Evolutionary conservation across 2,329 filamentous ascomycete genomes (phyloP), one percentile per base, ranked within the genome.

Genomic region (Davidsoniella neocaledoniae): DNA sequence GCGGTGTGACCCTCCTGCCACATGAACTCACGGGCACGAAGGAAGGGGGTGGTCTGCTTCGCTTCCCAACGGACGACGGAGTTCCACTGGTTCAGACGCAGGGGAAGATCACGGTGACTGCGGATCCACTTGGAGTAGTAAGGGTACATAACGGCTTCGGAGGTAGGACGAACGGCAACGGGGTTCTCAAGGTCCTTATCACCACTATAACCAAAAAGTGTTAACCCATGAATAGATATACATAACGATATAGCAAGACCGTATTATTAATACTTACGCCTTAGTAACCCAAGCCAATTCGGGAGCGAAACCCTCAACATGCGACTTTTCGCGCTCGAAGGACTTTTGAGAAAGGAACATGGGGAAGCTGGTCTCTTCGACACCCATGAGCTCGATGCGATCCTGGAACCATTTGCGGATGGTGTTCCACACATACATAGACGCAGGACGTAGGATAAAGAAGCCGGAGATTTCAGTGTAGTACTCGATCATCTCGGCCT

Each of bases 31-130:
- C 93, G 75, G 43, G 90, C 90, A 58, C 90, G 76, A 52, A 98
- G 74, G 71, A 96, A 96, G 38, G 77, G 77, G n/a, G 77, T 81
- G 21, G 76, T 80, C 64, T 94, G 86, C 72, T 96, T 96, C 63
- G 94, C 93, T 67, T 96, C 91, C 91, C 91, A 96, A 59, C 90
- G 79, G 45, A 95, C 74, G 56, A 77, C 73, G 12, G 83, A 94
- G 74, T 95, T 95, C 91, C 91, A 98, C 67, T 98, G 91, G 70
- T 96, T 96, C 57, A 96, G 74, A 61, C 86, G 82, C 57, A 96
- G 74, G 55, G 91, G 93, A 53, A 98, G 80, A 62, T 98, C 91
- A 60, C 93, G 79, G 68, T 98, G 88, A 63, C 82, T 90, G 64
- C 90, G 83, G 65, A 98, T 96, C 86, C 91, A 94, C 68, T 94